These are phyloP conservation scores for Pythium rishiriense DNA, from an alignment of 352 stramenopile genomes.

Conservation along the genomic window DNA sequence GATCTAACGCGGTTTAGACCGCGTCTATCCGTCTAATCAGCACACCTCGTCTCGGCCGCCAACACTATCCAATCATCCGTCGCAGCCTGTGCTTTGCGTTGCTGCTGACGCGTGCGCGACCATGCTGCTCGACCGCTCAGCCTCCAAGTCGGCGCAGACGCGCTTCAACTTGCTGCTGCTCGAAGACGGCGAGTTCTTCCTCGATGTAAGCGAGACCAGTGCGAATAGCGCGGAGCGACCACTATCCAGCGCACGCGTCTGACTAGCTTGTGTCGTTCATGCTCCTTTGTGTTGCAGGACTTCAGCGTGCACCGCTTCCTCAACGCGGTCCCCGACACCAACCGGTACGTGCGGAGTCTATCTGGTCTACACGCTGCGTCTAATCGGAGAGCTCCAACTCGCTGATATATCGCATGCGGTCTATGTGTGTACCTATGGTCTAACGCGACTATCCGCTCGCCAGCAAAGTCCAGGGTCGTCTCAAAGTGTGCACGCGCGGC, in stretches of 20 bases:
- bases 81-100: too few species aligned
- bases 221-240: too few species aligned
- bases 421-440: not conserved
- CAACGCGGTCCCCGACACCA: constrained; percentile 48
- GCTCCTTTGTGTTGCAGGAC: constrained; percentile 44
- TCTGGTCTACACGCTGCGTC: not conserved
- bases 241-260: too few species aligned
- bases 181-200: constrained; percentile 94
- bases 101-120: not conserved
- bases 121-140: constrained; percentile 24
- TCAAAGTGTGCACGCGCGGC: constrained; percentile 89
- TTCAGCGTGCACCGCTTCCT: constrained; percentile 83
- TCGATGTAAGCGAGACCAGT: constrained; percentile 87
- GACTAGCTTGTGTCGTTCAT: not conserved
- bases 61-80: too few species aligned
- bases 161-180: constrained; percentile 93
- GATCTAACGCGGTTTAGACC: too few species aligned
- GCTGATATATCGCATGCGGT: too few species aligned
- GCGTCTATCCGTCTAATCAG: not conserved
- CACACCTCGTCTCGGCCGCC: too few species aligned
- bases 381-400: too few species aligned
- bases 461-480: constrained; percentile 72
- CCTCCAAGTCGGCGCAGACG: constrained; percentile 47
- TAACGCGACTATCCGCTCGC: not conserved
- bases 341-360: constrained; percentile 38